phyloP scores from a whole-genome alignment of 805 yeast genomes.

The Nakazawaea wyomingensis region DNA sequence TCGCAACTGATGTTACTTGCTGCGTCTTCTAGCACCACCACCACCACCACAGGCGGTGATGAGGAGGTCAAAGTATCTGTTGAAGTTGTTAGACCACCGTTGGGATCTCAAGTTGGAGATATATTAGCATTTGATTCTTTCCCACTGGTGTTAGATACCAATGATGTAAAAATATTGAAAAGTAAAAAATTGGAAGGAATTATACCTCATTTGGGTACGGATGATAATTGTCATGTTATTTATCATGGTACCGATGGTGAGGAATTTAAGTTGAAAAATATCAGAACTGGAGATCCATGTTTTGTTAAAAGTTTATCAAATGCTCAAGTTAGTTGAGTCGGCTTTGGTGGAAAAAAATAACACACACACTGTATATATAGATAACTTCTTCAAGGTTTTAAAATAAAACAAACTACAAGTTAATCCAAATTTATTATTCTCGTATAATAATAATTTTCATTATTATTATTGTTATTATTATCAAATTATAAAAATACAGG shows the following conservation, averaged over 20 bases:
- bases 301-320: constrained; percentile 14
- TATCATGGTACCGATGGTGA: constrained; percentile 17
- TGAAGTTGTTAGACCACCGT: constrained; percentile 45
- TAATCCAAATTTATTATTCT: no score
- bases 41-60: constrained; percentile 13
- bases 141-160: no score
- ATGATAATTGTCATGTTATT: constrained; percentile 26
- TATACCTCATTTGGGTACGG: constrained; percentile 25
- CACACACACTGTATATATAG: no score
- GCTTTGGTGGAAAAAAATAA: no score
- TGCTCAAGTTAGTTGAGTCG: constrained; percentile 8
- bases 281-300: constrained; percentile 13
- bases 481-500: not conserved
- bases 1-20: constrained; percentile 68
- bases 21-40: no score
- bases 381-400: no score
- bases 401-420: no score
- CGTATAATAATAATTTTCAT: not conserved
- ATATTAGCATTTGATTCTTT: constrained; percentile 31
- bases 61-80: constrained; percentile 24
- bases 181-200: constrained; percentile 31
- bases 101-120: constrained; percentile 31
- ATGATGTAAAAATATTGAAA: constrained; percentile 28
- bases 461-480: not conserved
- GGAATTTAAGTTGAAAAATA: constrained; percentile 10